Evolutionary conservation across 2,329 filamentous ascomycete genomes (phyloP).

Genomic region (Ustilaginoidea virens): DNA sequence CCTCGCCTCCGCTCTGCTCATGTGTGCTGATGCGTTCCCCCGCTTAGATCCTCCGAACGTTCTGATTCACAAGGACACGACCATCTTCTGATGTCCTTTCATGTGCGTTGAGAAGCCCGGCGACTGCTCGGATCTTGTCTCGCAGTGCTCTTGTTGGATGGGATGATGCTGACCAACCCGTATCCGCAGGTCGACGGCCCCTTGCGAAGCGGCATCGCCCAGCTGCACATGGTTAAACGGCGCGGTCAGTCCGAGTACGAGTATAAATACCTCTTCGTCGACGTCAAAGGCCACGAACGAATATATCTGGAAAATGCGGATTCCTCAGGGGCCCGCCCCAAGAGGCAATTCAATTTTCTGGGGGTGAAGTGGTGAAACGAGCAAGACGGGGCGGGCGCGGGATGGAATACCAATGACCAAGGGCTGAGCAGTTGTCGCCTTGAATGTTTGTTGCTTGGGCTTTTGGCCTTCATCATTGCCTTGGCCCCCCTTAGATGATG

Average conservation of each 20-base stretch:
- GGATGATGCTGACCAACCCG: background rate
- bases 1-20: too few species aligned
- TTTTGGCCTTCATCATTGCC: too few species aligned
- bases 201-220: conserved; percentile 54
- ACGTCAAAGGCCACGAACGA: conserved; percentile 55
- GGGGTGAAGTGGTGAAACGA: conserved; percentile 39
- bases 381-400: too few species aligned
- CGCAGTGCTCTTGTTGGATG: too few species aligned
- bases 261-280: conserved; percentile 68
- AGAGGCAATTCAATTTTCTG: conserved; percentile 39
- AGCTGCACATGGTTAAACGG: conserved; percentile 61
- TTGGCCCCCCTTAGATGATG: too few species aligned
- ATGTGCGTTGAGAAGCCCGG: conserved; percentile 50
- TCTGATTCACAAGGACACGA: conserved; percentile 63
- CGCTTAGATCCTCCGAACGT: conserved; percentile 43
- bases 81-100: conserved; percentile 74
- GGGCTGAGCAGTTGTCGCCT: background rate
- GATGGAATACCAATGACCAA: too few species aligned
- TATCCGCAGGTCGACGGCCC: conserved; percentile 57
- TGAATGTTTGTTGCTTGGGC: background rate
- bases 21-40: too few species aligned
- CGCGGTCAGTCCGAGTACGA: conserved; percentile 51
- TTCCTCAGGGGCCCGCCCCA: conserved; percentile 16
- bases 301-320: conserved; percentile 52
- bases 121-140: too few species aligned